Evolutionary conservation across 768 basidiomycete genomes (phyloP).

Genomic region (Gelatoporia subvermispora): DNA sequence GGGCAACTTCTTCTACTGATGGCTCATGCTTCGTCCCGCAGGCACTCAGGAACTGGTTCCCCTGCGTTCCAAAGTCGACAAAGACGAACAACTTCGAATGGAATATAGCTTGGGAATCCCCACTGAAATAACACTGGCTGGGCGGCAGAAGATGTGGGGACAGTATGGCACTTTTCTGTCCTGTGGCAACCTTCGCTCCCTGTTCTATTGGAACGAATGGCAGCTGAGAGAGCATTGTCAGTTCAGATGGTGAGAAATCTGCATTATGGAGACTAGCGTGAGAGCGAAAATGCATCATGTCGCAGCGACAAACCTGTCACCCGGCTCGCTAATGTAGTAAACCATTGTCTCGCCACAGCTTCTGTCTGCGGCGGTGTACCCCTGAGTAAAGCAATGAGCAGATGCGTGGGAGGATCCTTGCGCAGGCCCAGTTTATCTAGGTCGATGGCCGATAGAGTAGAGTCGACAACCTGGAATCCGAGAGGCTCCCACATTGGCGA

Average conservation of each 20-base stretch:
- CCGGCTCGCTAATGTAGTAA: conserved; percentile 60
- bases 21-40: conserved; percentile 89
- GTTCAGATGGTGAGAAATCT: conserved; percentile 55
- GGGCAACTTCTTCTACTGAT: conserved; percentile 75
- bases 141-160: conserved; percentile 48
- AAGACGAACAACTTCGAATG: conserved; percentile 84
- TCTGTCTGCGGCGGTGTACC: conserved; percentile 54
- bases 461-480: conserved; percentile 71
- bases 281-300: neutral
- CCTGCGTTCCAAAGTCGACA: conserved; percentile 79
- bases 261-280: conserved; percentile 23
- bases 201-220: conserved; percentile 62
- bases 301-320: conserved; percentile 44
- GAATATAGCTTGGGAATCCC: conserved; percentile 47
- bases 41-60: conserved; percentile 79
- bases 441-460: conserved; percentile 45
- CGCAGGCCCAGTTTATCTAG: conserved; percentile 61
- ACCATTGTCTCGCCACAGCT: conserved; percentile 57
- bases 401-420: conserved; percentile 60
- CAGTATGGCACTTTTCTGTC: conserved; percentile 13
- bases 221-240: conserved; percentile 50
- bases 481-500: conserved; percentile 62
- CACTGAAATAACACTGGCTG: conserved; percentile 64
- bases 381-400: conserved; percentile 55
- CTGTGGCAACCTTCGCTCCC: conserved; percentile 21